phyloP scores from a whole-genome alignment of 441 rosid genomes.

The Euphorbia schlechtendalii region DNA sequence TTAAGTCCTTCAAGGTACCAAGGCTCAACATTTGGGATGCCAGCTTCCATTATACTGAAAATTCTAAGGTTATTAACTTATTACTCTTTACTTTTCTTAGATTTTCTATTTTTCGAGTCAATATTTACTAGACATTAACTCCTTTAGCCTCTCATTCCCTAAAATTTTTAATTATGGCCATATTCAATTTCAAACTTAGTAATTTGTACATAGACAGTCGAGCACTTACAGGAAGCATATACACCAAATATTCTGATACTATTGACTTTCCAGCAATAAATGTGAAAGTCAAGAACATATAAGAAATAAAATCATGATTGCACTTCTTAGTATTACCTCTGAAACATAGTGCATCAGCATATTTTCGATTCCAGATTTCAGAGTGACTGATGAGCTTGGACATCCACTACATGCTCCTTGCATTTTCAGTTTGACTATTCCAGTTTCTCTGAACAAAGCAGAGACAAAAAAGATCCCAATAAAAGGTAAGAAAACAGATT shows the following conservation, averaged over 20 bases:
- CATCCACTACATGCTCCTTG: conserved; percentile 99
- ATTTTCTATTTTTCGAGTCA: background rate
- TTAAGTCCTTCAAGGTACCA: background rate
- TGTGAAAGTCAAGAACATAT: background rate
- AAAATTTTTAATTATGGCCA: background rate
- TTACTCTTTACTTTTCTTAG: background rate
- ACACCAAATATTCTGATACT: background rate
- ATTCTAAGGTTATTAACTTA: background rate
- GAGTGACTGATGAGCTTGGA: conserved; percentile 93
- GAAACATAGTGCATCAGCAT: conserved; percentile 98
- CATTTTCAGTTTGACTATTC: conserved; percentile 84
- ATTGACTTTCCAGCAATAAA: background rate
- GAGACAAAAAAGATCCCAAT: conserved; percentile 12
- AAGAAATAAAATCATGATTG: background rate
- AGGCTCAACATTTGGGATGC: background rate
- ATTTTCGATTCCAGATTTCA: conserved; percentile 95
- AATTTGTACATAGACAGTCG: background rate
- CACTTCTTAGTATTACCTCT: conserved; percentile 54
- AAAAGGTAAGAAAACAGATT: conserved; percentile 5
- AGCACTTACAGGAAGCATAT: background rate
- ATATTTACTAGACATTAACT: background rate
- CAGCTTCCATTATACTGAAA: background rate
- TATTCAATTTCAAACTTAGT: conserved; percentile 4
- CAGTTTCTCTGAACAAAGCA: conserved; percentile 58
- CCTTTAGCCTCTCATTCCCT: background rate